Conservation (phyloP, 1,284 basidiomycete species). For the Ceratorhiza oryzae-sativae region DNA sequence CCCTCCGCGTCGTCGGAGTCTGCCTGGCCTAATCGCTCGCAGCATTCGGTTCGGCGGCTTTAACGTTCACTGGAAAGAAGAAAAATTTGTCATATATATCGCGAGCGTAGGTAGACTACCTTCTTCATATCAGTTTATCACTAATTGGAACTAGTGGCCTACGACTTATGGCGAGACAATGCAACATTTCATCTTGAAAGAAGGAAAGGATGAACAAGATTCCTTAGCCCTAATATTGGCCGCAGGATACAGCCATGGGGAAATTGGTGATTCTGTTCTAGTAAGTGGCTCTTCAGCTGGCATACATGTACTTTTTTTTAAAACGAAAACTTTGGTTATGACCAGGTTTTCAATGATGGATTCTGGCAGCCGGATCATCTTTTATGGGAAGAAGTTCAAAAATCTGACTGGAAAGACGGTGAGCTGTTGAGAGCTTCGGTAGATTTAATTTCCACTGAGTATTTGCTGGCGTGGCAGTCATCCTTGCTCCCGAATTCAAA, state of each 20-base stretch:
- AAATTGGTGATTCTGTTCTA: slow-evolving; percentile 20
- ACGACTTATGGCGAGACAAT: slow-evolving; percentile 50
- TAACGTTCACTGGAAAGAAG: slow-evolving; percentile 62
- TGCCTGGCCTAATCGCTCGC: slow-evolving; percentile 63
- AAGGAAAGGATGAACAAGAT: slow-evolving; percentile 62
- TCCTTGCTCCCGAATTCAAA: slow-evolving; percentile 77
- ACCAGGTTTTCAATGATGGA: slow-evolving; percentile 21
- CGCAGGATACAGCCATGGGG: slow-evolving; percentile 44
- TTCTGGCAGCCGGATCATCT: slow-evolving; percentile 68
- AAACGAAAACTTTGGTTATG: not conserved
- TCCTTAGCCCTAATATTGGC: slow-evolving; percentile 61
- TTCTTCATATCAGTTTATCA: not conserved
- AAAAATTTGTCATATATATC: slow-evolving; percentile 59
- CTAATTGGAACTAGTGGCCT: slow-evolving; percentile 55
- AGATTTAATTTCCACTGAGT: not conserved
- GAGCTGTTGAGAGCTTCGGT: not conserved
- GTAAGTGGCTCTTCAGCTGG: too few relatives aligned
- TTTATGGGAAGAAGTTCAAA: slow-evolving; percentile 75
- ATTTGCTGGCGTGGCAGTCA: slow-evolving; percentile 55
- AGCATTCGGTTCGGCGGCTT: slow-evolving; percentile 63
- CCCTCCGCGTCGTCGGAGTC: slow-evolving; percentile 56
- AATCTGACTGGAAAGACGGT: slow-evolving; percentile 70
- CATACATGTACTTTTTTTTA: not conserved
- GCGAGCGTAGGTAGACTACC: slow-evolving; percentile 51
- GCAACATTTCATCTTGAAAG: slow-evolving; percentile 64